These are phyloP conservation scores for Hyphodiscus hymeniophilus DNA, from an alignment of 495 filamentous ascomycete species.

Conservation along the genomic window DNA sequence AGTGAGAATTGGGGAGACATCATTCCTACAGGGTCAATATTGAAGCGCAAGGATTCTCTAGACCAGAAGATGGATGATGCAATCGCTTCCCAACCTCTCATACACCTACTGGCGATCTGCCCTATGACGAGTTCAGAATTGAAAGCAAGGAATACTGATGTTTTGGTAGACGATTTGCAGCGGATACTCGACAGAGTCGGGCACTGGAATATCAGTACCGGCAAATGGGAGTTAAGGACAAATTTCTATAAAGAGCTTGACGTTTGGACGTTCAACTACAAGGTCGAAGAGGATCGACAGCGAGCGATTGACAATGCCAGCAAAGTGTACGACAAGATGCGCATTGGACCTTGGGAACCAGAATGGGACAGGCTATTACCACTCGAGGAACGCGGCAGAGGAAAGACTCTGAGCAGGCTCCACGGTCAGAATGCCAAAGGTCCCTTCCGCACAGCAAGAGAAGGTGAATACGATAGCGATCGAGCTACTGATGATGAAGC, in stretches of 20 bases:
- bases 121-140: no score
- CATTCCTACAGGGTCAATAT: no score
- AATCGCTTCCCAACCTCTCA: no score
- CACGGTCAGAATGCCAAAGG: constrained; percentile 50
- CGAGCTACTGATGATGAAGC: no score
- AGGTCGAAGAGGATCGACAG: constrained; percentile 57
- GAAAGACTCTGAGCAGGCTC: constrained; percentile 69
- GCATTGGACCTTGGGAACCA: constrained; percentile 59
- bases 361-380: constrained; percentile 76
- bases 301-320: constrained; percentile 76
- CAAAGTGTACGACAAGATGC: constrained; percentile 68
- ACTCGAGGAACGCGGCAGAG: constrained; percentile 67
- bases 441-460: no score
- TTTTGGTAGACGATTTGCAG: no score
- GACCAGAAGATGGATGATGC: no score
- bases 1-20: no score
- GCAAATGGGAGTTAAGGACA: constrained; percentile 61
- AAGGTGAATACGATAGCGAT: no score
- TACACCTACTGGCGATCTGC: no score
- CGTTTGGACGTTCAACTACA: constrained; percentile 69
- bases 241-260: constrained; percentile 75
- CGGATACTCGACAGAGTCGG: constrained; percentile 52
- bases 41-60: no score
- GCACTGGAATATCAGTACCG: constrained; percentile 38
- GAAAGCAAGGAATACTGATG: no score